A percentile compares a stretch with the other conserved stretches of the same genome.
Evolutionary conservation across 768 basidiomycete species (phyloP).

Genomic region (Lactifluus hygrophoroides): DNA sequence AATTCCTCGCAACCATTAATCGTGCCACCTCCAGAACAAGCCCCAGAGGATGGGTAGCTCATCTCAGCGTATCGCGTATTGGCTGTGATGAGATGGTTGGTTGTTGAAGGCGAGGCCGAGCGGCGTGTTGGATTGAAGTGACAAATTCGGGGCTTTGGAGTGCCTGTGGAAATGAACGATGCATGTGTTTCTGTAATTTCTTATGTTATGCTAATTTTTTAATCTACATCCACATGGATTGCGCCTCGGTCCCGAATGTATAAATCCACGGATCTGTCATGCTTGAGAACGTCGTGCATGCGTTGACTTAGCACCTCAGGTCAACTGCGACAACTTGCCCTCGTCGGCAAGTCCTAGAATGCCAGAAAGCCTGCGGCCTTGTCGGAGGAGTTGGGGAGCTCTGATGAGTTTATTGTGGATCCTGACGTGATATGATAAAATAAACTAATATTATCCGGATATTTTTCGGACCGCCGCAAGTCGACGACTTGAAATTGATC

Average conservation of each 20-base stretch:
- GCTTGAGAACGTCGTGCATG: too few relatives aligned
- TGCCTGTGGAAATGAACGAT: neutral
- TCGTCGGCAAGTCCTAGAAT: neutral
- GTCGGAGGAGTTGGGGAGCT: too few relatives aligned
- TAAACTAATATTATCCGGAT: neutral
- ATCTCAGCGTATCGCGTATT: too few relatives aligned
- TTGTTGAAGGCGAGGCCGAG: neutral
- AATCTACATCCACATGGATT: too few relatives aligned
- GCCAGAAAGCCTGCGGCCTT: neutral
- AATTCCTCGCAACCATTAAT: too few relatives aligned
- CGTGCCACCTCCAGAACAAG: too few relatives aligned
- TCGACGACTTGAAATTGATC: neutral
- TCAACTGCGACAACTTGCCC: neutral
- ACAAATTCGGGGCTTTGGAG: constrained; percentile 16
- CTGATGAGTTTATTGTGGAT: too few relatives aligned
- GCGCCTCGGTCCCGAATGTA: neutral
- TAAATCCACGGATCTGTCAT: neutral
- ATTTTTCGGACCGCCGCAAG: constrained; percentile 8
- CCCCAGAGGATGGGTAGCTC: too few relatives aligned
- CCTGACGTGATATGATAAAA: too few relatives aligned
- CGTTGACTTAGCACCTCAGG: too few relatives aligned
- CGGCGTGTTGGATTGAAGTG: neutral
- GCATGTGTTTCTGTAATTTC: neutral
- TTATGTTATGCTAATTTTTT: neutral
- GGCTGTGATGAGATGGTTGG: too few relatives aligned